Evolutionary conservation across 257 asterid genomes (phyloP).

Genomic region (Solanum chilense): DNA sequence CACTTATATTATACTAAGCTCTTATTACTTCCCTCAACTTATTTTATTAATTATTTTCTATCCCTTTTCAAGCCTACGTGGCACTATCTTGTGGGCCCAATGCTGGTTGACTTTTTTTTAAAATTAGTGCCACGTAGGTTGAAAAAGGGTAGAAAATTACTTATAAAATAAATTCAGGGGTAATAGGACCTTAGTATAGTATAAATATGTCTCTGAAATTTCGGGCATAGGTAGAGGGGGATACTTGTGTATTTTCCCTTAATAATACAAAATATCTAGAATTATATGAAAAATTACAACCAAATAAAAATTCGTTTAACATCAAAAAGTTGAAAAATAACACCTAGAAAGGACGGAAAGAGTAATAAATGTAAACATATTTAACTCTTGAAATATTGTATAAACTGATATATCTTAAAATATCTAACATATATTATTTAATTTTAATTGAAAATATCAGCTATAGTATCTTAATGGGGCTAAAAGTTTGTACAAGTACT

Average conservation of each 20-base stretch:
- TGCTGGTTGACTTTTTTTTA: too few species aligned
- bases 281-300: not conserved
- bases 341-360: not conserved
- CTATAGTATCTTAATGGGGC: not conserved
- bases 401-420: too few species aligned
- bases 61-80: too few species aligned
- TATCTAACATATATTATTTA: not conserved
- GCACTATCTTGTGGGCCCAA: too few species aligned
- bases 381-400: rapidly evolving
- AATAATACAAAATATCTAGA: not conserved
- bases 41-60: too few species aligned
- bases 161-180: too few species aligned
- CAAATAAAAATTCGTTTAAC: not conserved
- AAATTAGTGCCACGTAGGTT: too few species aligned
- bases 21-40: rapidly evolving
- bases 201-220: too few species aligned
- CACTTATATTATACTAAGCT: too few species aligned
- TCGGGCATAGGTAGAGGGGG: rapidly evolving
- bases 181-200: too few species aligned
- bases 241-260: not conserved
- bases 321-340: not conserved
- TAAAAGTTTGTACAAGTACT: not conserved
- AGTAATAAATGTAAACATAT: not conserved
- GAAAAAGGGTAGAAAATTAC: too few species aligned
- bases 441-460: not conserved